These are phyloP conservation scores for Boletellus emodensis DNA, from an alignment of 768 basidiomycete species.

Conservation along the genomic window DNA sequence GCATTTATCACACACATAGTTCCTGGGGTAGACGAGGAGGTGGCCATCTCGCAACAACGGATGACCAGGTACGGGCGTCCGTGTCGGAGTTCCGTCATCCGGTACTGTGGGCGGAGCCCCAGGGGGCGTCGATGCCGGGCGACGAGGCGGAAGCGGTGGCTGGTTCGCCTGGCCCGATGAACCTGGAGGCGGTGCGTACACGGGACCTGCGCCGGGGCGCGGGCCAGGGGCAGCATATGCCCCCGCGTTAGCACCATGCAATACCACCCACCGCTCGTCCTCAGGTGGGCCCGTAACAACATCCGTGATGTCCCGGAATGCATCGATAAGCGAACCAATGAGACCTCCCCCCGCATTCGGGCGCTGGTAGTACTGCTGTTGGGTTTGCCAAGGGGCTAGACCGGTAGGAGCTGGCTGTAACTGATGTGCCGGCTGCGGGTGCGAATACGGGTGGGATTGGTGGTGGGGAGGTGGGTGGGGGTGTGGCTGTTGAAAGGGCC, in stretches of 20 bases:
- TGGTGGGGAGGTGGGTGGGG: conserved; percentile 2
- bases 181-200: conserved; percentile 13
- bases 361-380: conserved; percentile 15
- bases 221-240: conserved; percentile 22
- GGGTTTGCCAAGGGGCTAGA: conserved; percentile 20
- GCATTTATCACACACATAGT: conserved; percentile 68
- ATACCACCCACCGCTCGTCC: conserved; percentile 12
- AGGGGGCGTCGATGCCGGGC: conserved; percentile 15
- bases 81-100: conserved; percentile 63
- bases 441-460: neutral
- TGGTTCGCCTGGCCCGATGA: neutral
- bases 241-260: conserved; percentile 13
- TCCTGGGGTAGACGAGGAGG: conserved; percentile 66
- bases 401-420: neutral
- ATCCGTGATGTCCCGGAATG: conserved; percentile 28
- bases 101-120: conserved; percentile 15
- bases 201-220: conserved; percentile 1
- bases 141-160: conserved; percentile 3
- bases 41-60: conserved; percentile 59
- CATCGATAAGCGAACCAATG: conserved; percentile 24
- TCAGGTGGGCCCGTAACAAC: conserved; percentile 21
- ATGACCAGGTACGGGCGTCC: conserved; percentile 58
- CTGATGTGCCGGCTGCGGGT: neutral
- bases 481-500: conserved; percentile 55
- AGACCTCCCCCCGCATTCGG: conserved; percentile 22